Evolutionary conservation across 192 early-diverging fungal genomes (phyloP).

Genomic region (Powellomyces hirtus): DNA sequence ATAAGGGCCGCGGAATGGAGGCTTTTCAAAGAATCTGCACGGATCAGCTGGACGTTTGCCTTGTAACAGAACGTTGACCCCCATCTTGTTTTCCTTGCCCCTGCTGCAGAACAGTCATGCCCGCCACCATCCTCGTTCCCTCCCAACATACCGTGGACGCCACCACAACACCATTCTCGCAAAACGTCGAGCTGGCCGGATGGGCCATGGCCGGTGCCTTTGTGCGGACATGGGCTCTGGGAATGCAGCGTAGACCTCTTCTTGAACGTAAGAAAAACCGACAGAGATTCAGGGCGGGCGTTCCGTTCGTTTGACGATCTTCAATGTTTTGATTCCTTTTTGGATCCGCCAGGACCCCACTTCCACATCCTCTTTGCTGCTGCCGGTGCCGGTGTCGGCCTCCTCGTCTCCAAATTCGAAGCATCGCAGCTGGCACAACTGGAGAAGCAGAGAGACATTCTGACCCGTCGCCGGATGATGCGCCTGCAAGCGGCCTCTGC

Average conservation of each 20-base stretch:
- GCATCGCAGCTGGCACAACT: neutral
- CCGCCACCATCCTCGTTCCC: constrained; percentile 10
- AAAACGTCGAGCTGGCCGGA: constrained; percentile 9
- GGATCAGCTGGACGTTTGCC: no score
- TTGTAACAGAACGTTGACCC: no score
- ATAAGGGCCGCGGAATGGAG: no score
- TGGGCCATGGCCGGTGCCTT: constrained; percentile 20
- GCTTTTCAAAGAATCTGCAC: no score
- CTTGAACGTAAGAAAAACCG: constrained; percentile 5
- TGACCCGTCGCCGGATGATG: constrained; percentile 17
- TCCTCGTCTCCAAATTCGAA: constrained; percentile 1
- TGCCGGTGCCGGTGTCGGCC: constrained; percentile 8
- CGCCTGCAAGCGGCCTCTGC: no score
- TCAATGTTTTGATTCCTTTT: neutral
- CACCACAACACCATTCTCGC: neutral
- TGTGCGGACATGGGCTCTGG: constrained; percentile 11
- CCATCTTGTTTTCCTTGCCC: no score
- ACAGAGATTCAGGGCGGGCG: neutral
- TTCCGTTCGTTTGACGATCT: neutral
- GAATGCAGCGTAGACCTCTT: constrained; percentile 19
- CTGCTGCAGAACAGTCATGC: constrained; percentile 14
- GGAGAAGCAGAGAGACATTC: constrained; percentile 12
- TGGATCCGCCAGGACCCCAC: constrained; percentile 12
- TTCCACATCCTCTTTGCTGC: constrained; percentile 13
- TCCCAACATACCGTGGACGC: neutral